Conservation (phyloP, 177 flowering plant genomes). For the Vitis hybrid region DNA sequence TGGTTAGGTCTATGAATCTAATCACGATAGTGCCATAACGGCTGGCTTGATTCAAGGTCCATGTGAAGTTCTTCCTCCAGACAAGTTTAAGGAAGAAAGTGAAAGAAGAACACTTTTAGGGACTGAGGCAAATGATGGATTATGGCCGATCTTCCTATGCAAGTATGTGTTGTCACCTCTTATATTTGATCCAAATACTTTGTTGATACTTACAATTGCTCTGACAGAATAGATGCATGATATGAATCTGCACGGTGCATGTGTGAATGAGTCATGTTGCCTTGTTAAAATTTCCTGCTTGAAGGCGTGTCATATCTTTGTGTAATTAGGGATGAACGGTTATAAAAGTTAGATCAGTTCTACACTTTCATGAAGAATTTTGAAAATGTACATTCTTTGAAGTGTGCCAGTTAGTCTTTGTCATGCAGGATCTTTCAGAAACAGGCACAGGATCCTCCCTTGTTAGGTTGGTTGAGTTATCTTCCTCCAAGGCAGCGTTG, state of each 20-base stretch:
- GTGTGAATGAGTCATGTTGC: too few relatives aligned
- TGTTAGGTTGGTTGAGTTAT: too few relatives aligned
- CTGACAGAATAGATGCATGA: too few relatives aligned
- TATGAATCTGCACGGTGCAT: too few relatives aligned
- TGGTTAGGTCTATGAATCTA: slow-evolving; percentile 68
- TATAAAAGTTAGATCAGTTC: not conserved
- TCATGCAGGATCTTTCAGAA: too few relatives aligned
- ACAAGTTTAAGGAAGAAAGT: slow-evolving; percentile 47
- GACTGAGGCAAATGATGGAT: slow-evolving; percentile 22
- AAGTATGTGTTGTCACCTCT: slow-evolving; percentile 39
- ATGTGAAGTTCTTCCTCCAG: slow-evolving; percentile 63
- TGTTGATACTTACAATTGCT: not conserved
- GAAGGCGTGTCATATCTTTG: not conserved
- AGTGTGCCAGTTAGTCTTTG: too few relatives aligned
- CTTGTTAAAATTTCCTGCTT: not conserved
- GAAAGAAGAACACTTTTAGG: slow-evolving; percentile 41
- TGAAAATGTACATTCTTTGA: not conserved
- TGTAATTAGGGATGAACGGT: not conserved
- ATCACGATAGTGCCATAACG: slow-evolving; percentile 39
- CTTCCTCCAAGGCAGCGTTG: too few relatives aligned
- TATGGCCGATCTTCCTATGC: slow-evolving; percentile 54
- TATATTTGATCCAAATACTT: not conserved
- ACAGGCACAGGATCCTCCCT: too few relatives aligned
- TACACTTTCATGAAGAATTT: too few relatives aligned
- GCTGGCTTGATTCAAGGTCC: slow-evolving; percentile 60